These are phyloP conservation scores for Colletotrichum lini DNA, from an alignment of 2,329 filamentous ascomycete genomes.

Conservation along the genomic window DNA sequence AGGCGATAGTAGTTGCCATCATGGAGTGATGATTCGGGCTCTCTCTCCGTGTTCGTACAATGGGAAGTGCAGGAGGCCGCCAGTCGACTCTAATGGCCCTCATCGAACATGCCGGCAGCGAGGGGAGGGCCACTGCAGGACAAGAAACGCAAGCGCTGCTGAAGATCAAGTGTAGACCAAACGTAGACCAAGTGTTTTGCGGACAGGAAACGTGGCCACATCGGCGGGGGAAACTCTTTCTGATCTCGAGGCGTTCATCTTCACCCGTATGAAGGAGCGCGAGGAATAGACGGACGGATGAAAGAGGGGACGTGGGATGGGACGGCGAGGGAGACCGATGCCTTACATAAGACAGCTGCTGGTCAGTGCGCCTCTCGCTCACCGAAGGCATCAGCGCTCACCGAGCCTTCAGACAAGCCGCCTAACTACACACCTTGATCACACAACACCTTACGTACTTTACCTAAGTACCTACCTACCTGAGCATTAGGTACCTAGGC, in stretches of 20 bases:
- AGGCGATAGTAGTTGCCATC: background rate
- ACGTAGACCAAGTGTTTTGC: too few relatives aligned
- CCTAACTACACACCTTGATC: too few relatives aligned
- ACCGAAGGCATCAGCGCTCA: constrained; percentile 25
- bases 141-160: too few relatives aligned
- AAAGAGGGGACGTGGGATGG: background rate
- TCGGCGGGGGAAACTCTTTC: background rate
- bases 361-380: background rate
- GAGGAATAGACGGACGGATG: background rate
- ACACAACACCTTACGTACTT: too few relatives aligned
- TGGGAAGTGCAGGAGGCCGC: background rate
- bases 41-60: background rate
- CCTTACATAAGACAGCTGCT: constrained; percentile 2
- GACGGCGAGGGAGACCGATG: background rate
- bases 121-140: background rate
- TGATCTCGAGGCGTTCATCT: background rate
- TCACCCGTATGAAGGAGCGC: background rate
- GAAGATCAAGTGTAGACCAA: too few relatives aligned
- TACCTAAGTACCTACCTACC: too few relatives aligned
- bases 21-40: background rate
- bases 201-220: too few relatives aligned
- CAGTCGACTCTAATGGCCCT: too few relatives aligned
- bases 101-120: background rate
- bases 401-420: background rate
- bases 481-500: too few relatives aligned